A percentile compares a stretch with the other conserved stretches of the same genome.
These are phyloP conservation scores for Cyclotella baltica DNA, from an alignment of 108 stramenopile genomes.

Conservation along the genomic window DNA sequence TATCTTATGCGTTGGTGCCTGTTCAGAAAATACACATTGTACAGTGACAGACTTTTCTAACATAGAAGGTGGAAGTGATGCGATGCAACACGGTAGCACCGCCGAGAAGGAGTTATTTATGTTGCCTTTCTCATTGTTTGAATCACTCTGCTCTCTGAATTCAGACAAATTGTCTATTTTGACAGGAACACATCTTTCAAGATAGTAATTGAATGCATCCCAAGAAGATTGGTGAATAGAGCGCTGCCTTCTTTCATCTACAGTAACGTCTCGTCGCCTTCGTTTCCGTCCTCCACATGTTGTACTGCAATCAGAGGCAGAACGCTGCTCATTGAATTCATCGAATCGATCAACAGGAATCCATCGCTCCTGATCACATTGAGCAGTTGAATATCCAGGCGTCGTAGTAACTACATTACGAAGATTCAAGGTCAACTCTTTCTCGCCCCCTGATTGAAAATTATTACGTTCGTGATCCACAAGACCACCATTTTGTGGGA, in stretches of 20 bases:
- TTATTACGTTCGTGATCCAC: not conserved
- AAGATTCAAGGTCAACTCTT: not conserved
- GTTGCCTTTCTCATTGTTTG: not conserved
- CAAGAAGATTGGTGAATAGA: slow-evolving; percentile 9
- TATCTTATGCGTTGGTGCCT: not conserved
- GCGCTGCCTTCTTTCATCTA: not conserved
- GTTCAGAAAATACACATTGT: slow-evolving; percentile 31
- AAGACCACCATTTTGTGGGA: not conserved
- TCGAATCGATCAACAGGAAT: not conserved
- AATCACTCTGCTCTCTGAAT: slow-evolving; percentile 17
- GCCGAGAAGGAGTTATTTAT: not conserved
- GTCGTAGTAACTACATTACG: slow-evolving; percentile 1
- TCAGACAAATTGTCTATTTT: slow-evolving; percentile 26
- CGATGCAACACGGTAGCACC: not conserved
- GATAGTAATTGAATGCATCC: slow-evolving; percentile 39
- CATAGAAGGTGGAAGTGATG: slow-evolving; percentile 27
- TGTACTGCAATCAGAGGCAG: too few relatives aligned
- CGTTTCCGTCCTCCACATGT: too few relatives aligned
- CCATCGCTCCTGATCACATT: slow-evolving; percentile 28
- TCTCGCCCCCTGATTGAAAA: not conserved
- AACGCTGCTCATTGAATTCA: not conserved
- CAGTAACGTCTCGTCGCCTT: not conserved
- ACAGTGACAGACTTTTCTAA: slow-evolving; percentile 34
- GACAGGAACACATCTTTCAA: slow-evolving; percentile 36
- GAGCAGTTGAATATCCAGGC: slow-evolving; percentile 26